Evolutionary conservation across 768 basidiomycete genomes (phyloP).

Genomic region (Fomitopsis serialis): DNA sequence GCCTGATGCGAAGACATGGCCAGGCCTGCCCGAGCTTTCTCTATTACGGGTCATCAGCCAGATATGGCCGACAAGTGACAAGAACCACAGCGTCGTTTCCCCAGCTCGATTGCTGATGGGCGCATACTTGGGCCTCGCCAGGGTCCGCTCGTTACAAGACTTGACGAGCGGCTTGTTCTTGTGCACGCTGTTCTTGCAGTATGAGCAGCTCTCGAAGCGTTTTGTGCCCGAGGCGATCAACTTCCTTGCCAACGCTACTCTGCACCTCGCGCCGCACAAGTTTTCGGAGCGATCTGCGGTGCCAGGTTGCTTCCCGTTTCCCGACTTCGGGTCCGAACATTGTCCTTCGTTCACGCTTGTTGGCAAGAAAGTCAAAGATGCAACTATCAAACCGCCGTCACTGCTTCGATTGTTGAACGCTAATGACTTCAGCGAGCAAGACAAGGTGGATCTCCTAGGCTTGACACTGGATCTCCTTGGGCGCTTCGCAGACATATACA

Average conservation of each 20-base stretch:
- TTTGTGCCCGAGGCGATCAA: constrained; percentile 86
- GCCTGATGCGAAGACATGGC: constrained; percentile 76
- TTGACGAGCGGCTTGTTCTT: constrained; percentile 85
- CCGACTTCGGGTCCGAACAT: constrained; percentile 55
- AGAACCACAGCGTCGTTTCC: constrained; percentile 84
- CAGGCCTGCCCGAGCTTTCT: constrained; percentile 74
- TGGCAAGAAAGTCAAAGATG: constrained; percentile 33
- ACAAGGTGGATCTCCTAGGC: constrained; percentile 67
- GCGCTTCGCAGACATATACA: constrained; percentile 71
- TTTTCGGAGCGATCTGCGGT: constrained; percentile 41
- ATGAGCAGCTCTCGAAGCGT: constrained; percentile 79
- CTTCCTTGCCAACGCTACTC: constrained; percentile 66
- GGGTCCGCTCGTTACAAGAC: constrained; percentile 71
- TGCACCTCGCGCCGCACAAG: constrained; percentile 67
- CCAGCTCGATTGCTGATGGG: constrained; percentile 86
- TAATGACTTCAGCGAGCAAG: constrained; percentile 43
- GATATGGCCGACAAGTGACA: constrained; percentile 92
- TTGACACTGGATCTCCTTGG: constrained; percentile 59
- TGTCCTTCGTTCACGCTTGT: constrained; percentile 37
- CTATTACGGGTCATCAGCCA: constrained; percentile 76
- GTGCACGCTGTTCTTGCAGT: constrained; percentile 80
- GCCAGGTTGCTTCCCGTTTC: constrained; percentile 68
- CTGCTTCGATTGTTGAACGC: constrained; percentile 24
- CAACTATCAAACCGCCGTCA: constrained; percentile 40
- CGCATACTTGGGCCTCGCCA: constrained; percentile 81